These are phyloP conservation scores for Anthracocystis setariae DNA, from an alignment of 1,284 basidiomycete species.

Conservation along the genomic window DNA sequence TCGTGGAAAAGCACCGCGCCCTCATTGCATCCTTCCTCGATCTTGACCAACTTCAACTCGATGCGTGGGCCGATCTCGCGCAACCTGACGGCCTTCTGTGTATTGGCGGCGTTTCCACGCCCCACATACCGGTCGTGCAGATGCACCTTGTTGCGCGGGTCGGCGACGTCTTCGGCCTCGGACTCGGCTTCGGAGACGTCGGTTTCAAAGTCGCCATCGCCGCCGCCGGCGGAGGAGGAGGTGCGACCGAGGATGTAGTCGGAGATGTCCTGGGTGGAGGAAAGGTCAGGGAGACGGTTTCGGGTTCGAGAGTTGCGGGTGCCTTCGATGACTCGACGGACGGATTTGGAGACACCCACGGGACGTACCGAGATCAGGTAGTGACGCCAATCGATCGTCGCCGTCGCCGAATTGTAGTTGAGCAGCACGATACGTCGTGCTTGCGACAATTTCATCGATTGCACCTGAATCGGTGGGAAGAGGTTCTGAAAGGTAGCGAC, in stretches of 20 bases:
- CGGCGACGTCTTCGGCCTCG: slow-evolving; percentile 82
- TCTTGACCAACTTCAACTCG: slow-evolving; percentile 92
- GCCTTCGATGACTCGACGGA: slow-evolving; percentile 87
- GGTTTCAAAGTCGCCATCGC: slow-evolving; percentile 73
- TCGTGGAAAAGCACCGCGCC: slow-evolving; percentile 65
- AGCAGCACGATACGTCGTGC: slow-evolving; percentile 85
- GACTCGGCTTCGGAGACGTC: slow-evolving; percentile 74
- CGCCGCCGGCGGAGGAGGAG: slow-evolving; percentile 8
- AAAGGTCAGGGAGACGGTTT: slow-evolving; percentile 76
- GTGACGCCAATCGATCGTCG: slow-evolving; percentile 91
- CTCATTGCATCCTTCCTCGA: slow-evolving; percentile 81
- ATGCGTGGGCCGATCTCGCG: slow-evolving; percentile 95
- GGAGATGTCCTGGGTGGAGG: slow-evolving; percentile 89
- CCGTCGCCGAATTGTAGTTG: slow-evolving; percentile 86
- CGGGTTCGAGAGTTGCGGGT: slow-evolving; percentile 63
- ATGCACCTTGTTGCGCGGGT: slow-evolving; percentile 73
- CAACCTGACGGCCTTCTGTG: slow-evolving; percentile 87
- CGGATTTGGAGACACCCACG: slow-evolving; percentile 89
- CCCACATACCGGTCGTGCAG: slow-evolving; percentile 93
- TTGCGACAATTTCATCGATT: slow-evolving; percentile 69
- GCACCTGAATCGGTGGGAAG: slow-evolving; percentile 85
- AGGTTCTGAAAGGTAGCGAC: slow-evolving; percentile 88
- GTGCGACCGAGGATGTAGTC: slow-evolving; percentile 88
- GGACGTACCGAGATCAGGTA: slow-evolving; percentile 95
- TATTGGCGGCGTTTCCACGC: slow-evolving; percentile 88